These are phyloP conservation scores for Sporothrix euskadiensis DNA, from an alignment of 2,329 filamentous ascomycete species.

Conservation along the genomic window DNA sequence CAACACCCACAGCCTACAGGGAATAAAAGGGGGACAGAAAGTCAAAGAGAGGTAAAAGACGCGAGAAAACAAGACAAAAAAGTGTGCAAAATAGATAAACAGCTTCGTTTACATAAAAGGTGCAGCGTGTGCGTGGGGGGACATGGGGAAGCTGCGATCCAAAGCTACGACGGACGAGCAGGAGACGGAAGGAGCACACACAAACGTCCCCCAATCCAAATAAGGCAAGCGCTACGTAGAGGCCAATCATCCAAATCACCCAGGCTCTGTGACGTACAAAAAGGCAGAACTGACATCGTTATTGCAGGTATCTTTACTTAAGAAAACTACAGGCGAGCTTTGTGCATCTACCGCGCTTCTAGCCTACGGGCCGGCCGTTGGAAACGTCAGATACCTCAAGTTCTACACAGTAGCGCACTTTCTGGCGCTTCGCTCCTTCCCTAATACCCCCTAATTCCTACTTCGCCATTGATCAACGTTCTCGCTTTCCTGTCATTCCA, in stretches of 20 bases:
- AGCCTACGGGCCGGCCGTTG: not conserved
- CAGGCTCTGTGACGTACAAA: not conserved
- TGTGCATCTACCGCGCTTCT: not conserved
- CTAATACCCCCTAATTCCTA: not conserved
- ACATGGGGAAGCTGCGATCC: not conserved
- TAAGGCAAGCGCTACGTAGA: not conserved
- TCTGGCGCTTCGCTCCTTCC: not conserved
- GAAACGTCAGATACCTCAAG: not conserved
- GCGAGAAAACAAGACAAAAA: not conserved
- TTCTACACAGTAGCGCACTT: not conserved
- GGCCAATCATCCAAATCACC: not conserved
- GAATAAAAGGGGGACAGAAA: not conserved
- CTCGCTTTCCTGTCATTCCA: not conserved
- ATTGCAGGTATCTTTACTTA: not conserved
- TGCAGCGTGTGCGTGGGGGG: not conserved
- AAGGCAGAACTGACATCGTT: not conserved
- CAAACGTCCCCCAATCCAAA: not conserved
- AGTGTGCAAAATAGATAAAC: not conserved
- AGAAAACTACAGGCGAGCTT: not conserved
- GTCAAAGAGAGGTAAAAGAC: not conserved
- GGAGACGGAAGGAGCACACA: slow-evolving; percentile 1
- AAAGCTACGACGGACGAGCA: not conserved
- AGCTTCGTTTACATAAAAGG: not conserved
- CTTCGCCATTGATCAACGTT: not conserved
- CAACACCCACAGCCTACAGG: not conserved